A percentile compares a stretch with the other conserved stretches of the same genome.
phyloP scores from a whole-genome alignment of 164 flowering plant species.

The Platanus orientalis region DNA sequence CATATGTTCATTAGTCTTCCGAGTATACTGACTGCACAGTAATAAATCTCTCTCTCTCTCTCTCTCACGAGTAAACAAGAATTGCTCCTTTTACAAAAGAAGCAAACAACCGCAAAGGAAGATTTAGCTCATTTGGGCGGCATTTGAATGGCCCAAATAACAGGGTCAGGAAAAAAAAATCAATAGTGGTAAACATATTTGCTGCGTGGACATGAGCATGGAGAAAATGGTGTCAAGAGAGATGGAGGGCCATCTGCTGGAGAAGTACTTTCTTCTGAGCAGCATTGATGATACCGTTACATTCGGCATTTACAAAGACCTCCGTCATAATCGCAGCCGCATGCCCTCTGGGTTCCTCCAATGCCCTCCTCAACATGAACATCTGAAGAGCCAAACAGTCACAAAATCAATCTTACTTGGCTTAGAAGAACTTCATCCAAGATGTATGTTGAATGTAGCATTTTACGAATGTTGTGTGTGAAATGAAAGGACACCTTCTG shows the following conservation, averaged over 20 bases:
- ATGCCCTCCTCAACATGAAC: constrained; percentile 66
- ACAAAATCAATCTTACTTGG: background rate
- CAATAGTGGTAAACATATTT: background rate
- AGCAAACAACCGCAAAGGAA: constrained; percentile 6
- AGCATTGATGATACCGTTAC: constrained; percentile 60
- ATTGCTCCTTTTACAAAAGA: background rate
- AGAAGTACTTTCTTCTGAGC: constrained; percentile 62
- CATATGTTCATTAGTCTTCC: no score
- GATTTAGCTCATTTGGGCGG: background rate
- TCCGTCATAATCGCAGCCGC: constrained; percentile 74
- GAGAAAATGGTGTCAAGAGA: constrained; percentile 30
- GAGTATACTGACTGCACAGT: no score
- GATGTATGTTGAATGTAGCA: no score
- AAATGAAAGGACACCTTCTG: no score
- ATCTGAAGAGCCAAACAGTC: constrained; percentile 28
- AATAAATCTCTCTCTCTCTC: constrained; percentile 1
- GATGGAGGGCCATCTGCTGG: constrained; percentile 70
- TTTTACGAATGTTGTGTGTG: no score
- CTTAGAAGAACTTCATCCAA: background rate
- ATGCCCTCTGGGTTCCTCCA: constrained; percentile 69
- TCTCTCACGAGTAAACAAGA: background rate
- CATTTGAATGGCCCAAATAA: background rate
- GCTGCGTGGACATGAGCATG: background rate
- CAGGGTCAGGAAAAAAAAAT: background rate
- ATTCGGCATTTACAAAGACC: constrained; percentile 66